Conservation (phyloP, 176 grass and related monocot species). For the Otatea glauca region DNA sequence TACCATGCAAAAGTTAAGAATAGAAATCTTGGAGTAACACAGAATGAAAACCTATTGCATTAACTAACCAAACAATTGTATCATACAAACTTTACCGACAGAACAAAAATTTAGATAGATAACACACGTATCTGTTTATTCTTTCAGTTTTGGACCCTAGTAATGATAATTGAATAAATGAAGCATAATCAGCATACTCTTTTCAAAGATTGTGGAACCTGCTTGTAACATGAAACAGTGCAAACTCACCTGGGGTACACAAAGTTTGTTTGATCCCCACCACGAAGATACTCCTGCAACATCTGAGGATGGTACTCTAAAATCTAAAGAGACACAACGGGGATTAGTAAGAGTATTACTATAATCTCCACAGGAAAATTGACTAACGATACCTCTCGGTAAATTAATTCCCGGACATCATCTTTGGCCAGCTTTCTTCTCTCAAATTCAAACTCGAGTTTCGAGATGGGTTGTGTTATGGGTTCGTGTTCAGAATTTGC, state of each 20-base stretch:
- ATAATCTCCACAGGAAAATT: not conserved
- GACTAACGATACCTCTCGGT: constrained; percentile 68
- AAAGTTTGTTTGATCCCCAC: constrained; percentile 73
- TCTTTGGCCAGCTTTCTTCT: constrained; percentile 87
- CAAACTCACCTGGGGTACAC: constrained; percentile 81
- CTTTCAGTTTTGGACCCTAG: not conserved
- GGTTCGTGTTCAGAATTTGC: constrained; percentile 73
- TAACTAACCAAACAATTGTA: not conserved
- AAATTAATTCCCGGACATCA: constrained; percentile 89
- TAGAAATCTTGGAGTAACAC: constrained; percentile 3
- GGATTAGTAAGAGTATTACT: constrained; percentile 32
- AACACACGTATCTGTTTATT: not conserved
- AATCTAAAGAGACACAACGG: constrained; percentile 56
- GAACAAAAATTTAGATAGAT: constrained; percentile 11
- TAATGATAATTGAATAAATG: not conserved
- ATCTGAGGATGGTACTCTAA: constrained; percentile 99
- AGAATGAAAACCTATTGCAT: not conserved
- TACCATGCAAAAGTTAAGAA: constrained; percentile 1
- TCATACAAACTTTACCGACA: not conserved
- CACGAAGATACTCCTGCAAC: constrained; percentile 70
- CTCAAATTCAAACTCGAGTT: constrained; percentile 95
- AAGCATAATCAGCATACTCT: not conserved
- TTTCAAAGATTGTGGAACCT: constrained; percentile 21
- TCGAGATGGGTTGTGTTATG: constrained; percentile 68
- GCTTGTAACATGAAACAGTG: constrained; percentile 7